phyloP scores from a whole-genome alignment of 495 filamentous ascomycete genomes.

The Penicillium paradoxum region DNA sequence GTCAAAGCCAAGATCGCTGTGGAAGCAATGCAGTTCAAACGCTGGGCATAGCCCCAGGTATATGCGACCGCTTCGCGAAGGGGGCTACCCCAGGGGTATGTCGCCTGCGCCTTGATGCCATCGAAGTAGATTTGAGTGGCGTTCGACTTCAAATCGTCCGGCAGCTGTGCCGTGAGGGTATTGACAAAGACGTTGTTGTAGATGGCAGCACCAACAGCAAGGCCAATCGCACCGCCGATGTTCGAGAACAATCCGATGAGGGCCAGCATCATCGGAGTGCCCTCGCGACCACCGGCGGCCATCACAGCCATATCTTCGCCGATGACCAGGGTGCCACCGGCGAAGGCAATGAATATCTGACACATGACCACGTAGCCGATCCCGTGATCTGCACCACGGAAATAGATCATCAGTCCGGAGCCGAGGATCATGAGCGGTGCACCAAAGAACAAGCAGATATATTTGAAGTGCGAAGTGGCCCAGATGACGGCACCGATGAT shows the following conservation, averaged over 20 bases:
- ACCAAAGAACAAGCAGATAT: constrained; percentile 55
- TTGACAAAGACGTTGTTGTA: constrained; percentile 61
- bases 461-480: constrained; percentile 52
- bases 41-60: constrained; percentile 57
- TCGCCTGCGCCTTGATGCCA: constrained; percentile 45
- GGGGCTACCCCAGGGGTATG: constrained; percentile 48
- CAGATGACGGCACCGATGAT: constrained; percentile 56
- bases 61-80: constrained; percentile 51
- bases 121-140: constrained; percentile 44
- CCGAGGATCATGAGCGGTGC: constrained; percentile 61
- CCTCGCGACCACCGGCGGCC: constrained; percentile 56
- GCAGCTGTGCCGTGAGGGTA: constrained; percentile 39
- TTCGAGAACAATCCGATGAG: constrained; percentile 60
- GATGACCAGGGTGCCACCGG: constrained; percentile 61
- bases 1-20: constrained; percentile 34
- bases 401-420: constrained; percentile 62
- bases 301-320: constrained; percentile 69
- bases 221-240: constrained; percentile 67
- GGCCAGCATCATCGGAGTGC: constrained; percentile 67
- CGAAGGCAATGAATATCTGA: constrained; percentile 73
- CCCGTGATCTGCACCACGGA: constrained; percentile 54
- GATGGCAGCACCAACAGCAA: constrained; percentile 60
- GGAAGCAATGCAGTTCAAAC: constrained; percentile 52
- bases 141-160: constrained; percentile 42
- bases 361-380: constrained; percentile 72